These are phyloP conservation scores for Flaveria sonorensis DNA, from an alignment of 129 eudicot genomes.

Conservation along the genomic window DNA sequence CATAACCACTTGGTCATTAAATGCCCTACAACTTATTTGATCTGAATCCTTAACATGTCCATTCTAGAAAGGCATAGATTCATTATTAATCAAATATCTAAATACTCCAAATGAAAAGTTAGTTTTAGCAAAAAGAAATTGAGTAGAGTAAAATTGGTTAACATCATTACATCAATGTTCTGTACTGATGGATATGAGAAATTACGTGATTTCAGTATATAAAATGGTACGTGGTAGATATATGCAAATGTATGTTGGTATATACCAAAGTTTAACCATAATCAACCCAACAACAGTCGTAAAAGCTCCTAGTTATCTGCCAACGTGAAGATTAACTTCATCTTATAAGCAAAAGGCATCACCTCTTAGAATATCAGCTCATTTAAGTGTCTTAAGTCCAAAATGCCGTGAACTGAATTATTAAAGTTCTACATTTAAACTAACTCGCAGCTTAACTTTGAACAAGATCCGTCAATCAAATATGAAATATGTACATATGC, in stretches of 20 bases:
- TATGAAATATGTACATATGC: not conserved
- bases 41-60: not conserved
- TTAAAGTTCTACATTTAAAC: not conserved
- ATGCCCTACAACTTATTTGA: not conserved
- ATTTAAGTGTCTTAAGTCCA: not conserved
- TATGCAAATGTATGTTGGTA: not conserved
- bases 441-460: not conserved
- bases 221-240: not conserved
- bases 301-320: not conserved
- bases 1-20: not conserved
- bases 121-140: not conserved
- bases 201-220: not conserved
- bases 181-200: not conserved
- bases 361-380: not conserved
- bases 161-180: not conserved
- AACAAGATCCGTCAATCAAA: slow-evolving; percentile 6
- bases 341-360: not conserved
- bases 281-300: not conserved
- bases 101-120: not conserved
- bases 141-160: not conserved
- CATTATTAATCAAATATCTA: not conserved
- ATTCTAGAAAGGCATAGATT: not conserved
- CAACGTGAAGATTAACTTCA: not conserved
- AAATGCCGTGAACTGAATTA: not conserved
- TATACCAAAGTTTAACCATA: slow-evolving; percentile 2